A percentile compares a stretch with the other conserved stretches of the same genome.
Evolutionary conservation across 495 filamentous ascomycete genomes (phyloP).

Genomic region (Aspergillus steynii): DNA sequence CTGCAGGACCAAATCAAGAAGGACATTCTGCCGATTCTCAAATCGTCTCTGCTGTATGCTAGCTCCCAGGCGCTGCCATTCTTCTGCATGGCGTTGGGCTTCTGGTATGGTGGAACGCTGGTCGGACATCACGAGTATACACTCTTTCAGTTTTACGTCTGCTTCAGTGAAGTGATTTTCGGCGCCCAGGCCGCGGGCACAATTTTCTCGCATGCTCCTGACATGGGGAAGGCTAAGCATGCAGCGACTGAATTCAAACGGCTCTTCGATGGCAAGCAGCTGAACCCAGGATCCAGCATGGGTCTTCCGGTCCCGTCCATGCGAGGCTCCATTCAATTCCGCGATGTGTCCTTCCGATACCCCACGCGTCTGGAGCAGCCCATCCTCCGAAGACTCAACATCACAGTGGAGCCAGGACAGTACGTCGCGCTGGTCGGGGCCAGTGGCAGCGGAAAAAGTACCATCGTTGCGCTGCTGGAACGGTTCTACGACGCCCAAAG

Average conservation of each 20-base stretch:
- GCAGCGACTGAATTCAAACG: slow-evolving; percentile 73
- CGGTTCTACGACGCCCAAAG: slow-evolving; percentile 78
- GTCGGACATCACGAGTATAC: slow-evolving; percentile 67
- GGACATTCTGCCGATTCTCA: slow-evolving; percentile 63
- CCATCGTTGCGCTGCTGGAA: slow-evolving; percentile 74
- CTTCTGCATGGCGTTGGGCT: slow-evolving; percentile 79
- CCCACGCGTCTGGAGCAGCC: slow-evolving; percentile 75
- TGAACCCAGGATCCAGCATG: slow-evolving; percentile 63
- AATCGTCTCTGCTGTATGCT: slow-evolving; percentile 73
- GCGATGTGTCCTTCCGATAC: slow-evolving; percentile 78
- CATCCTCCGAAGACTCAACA: slow-evolving; percentile 68
- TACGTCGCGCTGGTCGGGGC: slow-evolving; percentile 80
- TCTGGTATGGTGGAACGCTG: slow-evolving; percentile 87
- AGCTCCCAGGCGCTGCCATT: slow-evolving; percentile 77
- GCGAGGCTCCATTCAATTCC: slow-evolving; percentile 71
- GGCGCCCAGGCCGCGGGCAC: slow-evolving; percentile 81
- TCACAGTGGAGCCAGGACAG: slow-evolving; percentile 70
- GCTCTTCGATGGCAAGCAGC: slow-evolving; percentile 72
- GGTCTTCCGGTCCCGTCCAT: slow-evolving; percentile 58
- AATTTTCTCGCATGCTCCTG: slow-evolving; percentile 79
- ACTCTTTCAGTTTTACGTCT: slow-evolving; percentile 82
- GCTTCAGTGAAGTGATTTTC: slow-evolving; percentile 78
- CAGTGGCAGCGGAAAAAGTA: slow-evolving; percentile 81
- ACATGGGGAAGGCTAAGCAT: slow-evolving; percentile 84
- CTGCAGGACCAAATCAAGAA: slow-evolving; percentile 59